Conservation (phyloP, 768 basidiomycete genomes). For the Coprinellus micaceus region DNA sequence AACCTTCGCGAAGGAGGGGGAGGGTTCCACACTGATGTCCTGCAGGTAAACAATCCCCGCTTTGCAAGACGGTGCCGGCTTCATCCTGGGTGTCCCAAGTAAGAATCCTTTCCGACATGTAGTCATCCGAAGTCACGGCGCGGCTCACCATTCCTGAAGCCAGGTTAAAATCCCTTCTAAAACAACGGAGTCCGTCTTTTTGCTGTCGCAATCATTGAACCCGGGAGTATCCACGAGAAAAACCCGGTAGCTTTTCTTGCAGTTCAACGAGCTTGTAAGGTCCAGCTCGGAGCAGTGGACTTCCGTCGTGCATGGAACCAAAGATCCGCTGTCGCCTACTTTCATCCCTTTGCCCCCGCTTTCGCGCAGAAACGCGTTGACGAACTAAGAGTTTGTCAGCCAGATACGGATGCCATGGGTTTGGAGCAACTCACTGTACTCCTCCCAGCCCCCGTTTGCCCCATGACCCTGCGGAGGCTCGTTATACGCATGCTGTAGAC, state of each 20-base stretch:
- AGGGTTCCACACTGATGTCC: no score
- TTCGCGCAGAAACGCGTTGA: not conserved
- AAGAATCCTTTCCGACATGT: no score
- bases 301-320: not conserved
- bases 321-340: not conserved
- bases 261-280: not conserved
- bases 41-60: no score
- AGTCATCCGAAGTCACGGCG: no score
- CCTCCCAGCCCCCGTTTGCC: not conserved
- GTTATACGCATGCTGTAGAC: not conserved
- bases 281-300: not conserved
- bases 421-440: not conserved
- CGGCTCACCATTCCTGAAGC: not conserved
- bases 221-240: not conserved
- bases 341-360: no score
- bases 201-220: constrained; percentile 1
- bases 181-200: not conserved
- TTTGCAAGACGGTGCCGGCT: no score
- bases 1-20: no score
- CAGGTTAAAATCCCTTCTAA: not conserved
- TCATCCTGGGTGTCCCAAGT: no score
- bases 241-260: not conserved
- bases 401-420: not conserved
- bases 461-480: not conserved
- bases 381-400: not conserved